phyloP scores from a whole-genome alignment of 305 asterid genomes.

The Solanum hybrid region DNA sequence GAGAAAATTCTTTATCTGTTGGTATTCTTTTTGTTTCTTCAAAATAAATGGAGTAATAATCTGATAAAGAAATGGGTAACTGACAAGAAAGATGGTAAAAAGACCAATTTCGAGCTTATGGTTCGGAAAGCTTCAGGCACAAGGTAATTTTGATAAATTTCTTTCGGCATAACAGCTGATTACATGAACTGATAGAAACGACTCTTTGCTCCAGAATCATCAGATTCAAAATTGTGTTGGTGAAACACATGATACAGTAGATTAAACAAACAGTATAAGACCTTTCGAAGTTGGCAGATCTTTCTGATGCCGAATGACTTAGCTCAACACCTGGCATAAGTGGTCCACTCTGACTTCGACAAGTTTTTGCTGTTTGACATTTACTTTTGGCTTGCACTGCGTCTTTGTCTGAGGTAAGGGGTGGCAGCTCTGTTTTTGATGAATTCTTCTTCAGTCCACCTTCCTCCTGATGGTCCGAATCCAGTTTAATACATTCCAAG shows the following conservation, averaged over 20 bases:
- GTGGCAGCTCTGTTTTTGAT: conserved; percentile 44
- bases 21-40: neutral
- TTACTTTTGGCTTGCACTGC: conserved; percentile 36
- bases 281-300: conserved; percentile 71
- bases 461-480: conserved; percentile 32
- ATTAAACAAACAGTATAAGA: conserved; percentile 9
- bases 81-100: neutral
- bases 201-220: neutral
- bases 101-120: neutral
- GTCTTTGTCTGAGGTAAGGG: conserved; percentile 59
- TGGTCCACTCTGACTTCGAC: conserved; percentile 97
- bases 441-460: conserved; percentile 34
- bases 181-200: neutral
- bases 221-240: neutral
- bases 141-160: neutral
- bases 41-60: neutral
- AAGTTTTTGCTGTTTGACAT: conserved; percentile 47
- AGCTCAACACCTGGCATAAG: conserved; percentile 67
- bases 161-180: neutral
- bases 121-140: neutral
- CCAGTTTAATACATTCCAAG: conserved; percentile 32
- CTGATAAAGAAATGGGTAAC: neutral
- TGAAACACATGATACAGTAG: conserved; percentile 12
- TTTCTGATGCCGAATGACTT: conserved; percentile 62
- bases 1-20: neutral